Percentiles rank a stretch among this genome's conserved stretches.
Conservation (phyloP, 805 yeast species). For the Hanseniaspora valbyensis region DNA sequence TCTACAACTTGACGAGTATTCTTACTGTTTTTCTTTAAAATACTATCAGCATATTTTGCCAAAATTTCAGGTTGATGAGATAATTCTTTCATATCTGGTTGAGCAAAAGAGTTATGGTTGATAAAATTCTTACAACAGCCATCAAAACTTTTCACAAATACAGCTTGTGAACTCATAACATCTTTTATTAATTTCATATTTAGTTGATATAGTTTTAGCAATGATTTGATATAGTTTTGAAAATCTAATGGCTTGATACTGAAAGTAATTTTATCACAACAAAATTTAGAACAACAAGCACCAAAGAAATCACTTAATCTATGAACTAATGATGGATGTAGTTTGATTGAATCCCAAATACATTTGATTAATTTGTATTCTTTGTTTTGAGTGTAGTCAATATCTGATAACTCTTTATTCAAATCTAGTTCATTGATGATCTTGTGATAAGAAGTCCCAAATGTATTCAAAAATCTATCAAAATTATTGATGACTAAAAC, state of each 20-base stretch:
- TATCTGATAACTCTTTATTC: constrained; percentile 34
- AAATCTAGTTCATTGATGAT: constrained; percentile 36
- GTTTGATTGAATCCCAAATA: constrained; percentile 12
- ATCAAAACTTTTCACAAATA: constrained; percentile 78
- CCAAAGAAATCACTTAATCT: constrained; percentile 11
- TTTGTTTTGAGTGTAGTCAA: not conserved
- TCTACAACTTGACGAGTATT: constrained; percentile 55
- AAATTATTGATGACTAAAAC: constrained; percentile 25
- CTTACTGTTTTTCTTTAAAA: constrained; percentile 65
- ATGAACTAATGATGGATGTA: constrained; percentile 12
- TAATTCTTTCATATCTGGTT: constrained; percentile 42
- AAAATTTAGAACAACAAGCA: constrained; percentile 5
- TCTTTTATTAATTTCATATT: constrained; percentile 52
- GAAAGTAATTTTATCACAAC: constrained; percentile 4
- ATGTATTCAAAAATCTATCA: constrained; percentile 14
- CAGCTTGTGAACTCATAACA: constrained; percentile 38
- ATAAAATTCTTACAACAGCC: constrained; percentile 77
- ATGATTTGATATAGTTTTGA: constrained; percentile 63
- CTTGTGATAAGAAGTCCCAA: constrained; percentile 16
- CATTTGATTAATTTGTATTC: not conserved
- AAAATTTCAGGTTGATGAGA: constrained; percentile 88
- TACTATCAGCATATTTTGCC: constrained; percentile 77
- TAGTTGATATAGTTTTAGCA: constrained; percentile 57
- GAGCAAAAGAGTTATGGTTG: constrained; percentile 71
- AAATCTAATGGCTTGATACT: constrained; percentile 26